Evolutionary conservation across 2,329 filamentous ascomycete genomes (phyloP).

Genomic region (Fusarium coffeatum): DNA sequence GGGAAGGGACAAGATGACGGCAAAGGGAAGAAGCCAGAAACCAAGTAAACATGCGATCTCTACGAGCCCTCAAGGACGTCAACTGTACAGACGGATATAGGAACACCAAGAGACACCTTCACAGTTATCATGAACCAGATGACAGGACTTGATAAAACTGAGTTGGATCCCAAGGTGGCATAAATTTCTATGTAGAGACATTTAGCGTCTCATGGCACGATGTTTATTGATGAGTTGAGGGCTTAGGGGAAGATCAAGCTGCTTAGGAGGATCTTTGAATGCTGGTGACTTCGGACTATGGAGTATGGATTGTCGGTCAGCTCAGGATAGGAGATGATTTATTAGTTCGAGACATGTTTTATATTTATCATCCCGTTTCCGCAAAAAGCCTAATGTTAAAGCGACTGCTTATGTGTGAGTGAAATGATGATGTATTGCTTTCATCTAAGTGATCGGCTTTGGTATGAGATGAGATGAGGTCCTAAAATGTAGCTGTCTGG

Average conservation of each 20-base stretch:
- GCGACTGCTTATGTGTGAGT: not conserved
- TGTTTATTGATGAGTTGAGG: constrained; percentile 1
- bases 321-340: not conserved
- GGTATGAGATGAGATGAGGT: constrained; percentile 26
- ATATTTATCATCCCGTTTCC: not conserved
- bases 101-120: not conserved
- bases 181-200: not conserved
- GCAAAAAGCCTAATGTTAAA: not conserved
- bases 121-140: not conserved
- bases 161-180: not conserved
- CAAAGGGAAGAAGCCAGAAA: not conserved
- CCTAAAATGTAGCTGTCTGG: not conserved
- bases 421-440: not conserved
- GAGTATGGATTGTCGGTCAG: not conserved
- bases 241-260: not conserved
- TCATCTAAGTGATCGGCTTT: not conserved
- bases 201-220: constrained; percentile 3
- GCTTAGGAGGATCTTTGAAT: not conserved
- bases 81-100: not conserved
- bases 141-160: not conserved
- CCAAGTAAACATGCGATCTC: not conserved
- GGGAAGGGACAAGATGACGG: not conserved
- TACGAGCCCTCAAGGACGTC: not conserved
- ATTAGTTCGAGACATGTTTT: constrained; percentile 27
- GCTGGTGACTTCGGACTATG: not conserved